Conservation (phyloP, 768 basidiomycete genomes). For the Mycena rebaudengoi region DNA sequence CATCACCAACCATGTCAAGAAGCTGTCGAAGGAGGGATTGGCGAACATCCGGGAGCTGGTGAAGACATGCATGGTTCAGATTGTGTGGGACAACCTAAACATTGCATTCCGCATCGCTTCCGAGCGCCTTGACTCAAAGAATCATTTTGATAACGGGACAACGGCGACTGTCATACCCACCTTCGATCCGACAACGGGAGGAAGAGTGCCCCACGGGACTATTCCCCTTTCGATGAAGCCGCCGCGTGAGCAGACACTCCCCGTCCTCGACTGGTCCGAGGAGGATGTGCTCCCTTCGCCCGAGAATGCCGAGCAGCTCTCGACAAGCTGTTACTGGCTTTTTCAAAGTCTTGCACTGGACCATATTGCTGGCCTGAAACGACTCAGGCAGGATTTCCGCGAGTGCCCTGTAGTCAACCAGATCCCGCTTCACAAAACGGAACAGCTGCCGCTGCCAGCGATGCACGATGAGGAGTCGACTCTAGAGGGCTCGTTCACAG, state of each 20-base stretch:
- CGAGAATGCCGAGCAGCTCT: neutral
- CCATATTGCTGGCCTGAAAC: conserved; percentile 4
- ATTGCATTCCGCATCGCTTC: conserved; percentile 35
- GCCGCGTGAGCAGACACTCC: conserved; percentile 1
- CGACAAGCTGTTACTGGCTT: neutral
- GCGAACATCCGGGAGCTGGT: conserved; percentile 26
- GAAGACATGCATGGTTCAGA: conserved; percentile 11
- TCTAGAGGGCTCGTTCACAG: conserved; percentile 16
- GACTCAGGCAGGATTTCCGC: neutral
- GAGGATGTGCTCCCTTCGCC: neutral
- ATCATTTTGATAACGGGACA: conserved; percentile 41
- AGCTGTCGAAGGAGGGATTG: conserved; percentile 13
- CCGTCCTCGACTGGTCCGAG: neutral
- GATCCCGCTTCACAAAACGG: conserved; percentile 26
- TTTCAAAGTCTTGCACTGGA: neutral
- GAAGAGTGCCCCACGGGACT: conserved; percentile 13
- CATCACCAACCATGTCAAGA: conserved; percentile 4
- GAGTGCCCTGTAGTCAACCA: conserved; percentile 4
- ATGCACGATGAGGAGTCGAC: conserved; percentile 28
- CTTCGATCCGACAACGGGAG: conserved; percentile 14
- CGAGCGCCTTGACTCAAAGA: conserved; percentile 31
- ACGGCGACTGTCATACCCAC: conserved; percentile 34
- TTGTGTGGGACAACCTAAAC: conserved; percentile 42
- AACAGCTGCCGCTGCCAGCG: conserved; percentile 17
- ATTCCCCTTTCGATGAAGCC: conserved; percentile 4